These are phyloP conservation scores for Cytospora leucostoma DNA, from an alignment of 2,329 filamentous ascomycete species.

Conservation along the genomic window DNA sequence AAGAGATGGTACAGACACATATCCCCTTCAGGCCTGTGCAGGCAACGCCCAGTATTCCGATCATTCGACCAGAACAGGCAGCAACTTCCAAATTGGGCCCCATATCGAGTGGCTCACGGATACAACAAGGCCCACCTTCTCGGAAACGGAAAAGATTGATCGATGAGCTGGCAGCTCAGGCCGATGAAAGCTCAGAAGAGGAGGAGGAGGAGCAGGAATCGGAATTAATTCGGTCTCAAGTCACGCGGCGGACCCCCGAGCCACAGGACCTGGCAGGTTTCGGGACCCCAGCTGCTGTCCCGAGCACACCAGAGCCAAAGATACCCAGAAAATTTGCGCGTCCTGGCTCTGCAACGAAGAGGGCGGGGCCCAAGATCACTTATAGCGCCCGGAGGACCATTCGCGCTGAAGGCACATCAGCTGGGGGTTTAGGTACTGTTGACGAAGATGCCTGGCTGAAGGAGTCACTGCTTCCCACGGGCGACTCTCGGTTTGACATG, in stretches of 20 bases:
- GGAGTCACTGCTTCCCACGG: constrained; percentile 33
- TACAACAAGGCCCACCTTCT: constrained; percentile 18
- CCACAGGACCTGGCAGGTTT: constrained; percentile 19
- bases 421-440: constrained; percentile 22
- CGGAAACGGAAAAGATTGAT: constrained; percentile 40
- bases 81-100: constrained; percentile 16
- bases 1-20: constrained; percentile 24
- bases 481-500: constrained; percentile 37
- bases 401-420: constrained; percentile 29
- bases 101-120: constrained; percentile 18
- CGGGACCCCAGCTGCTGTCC: constrained; percentile 30
- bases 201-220: constrained; percentile 30
- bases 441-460: constrained; percentile 30
- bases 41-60: constrained; percentile 11
- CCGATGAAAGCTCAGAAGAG: constrained; percentile 38
- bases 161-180: constrained; percentile 46
- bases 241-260: constrained; percentile 26
- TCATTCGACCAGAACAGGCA: constrained; percentile 24
- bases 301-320: constrained; percentile 26
- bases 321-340: constrained; percentile 31
- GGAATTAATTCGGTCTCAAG: constrained; percentile 12
- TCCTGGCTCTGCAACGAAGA: constrained; percentile 33
- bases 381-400: constrained; percentile 44
- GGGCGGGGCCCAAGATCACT: constrained; percentile 41
- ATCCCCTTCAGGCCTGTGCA: constrained; percentile 27